Conservation (phyloP, 2,329 filamentous ascomycete species). For the Lasiodiplodia gonubiensis region DNA sequence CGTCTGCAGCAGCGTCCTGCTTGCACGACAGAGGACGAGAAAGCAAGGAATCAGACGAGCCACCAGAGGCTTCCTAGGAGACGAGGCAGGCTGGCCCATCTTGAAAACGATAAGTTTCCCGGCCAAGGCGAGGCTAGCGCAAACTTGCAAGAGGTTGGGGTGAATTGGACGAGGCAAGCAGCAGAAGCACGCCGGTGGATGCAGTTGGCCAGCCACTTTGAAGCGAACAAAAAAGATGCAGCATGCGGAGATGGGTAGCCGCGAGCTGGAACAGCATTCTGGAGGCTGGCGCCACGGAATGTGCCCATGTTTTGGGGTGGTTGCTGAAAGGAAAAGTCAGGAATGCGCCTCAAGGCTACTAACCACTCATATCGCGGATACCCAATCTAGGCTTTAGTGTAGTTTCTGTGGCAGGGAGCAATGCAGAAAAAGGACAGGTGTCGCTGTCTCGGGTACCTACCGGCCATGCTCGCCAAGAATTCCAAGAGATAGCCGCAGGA, state of each 20-base stretch:
- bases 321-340: neutral
- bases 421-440: neutral
- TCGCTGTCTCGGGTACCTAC: neutral
- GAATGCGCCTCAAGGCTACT: neutral
- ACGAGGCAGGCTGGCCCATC: slow-evolving; percentile 21
- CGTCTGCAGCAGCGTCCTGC: neutral
- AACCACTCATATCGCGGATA: slow-evolving; percentile 3
- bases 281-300: slow-evolving; percentile 11
- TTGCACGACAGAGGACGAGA: neutral
- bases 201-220: slow-evolving; percentile 10
- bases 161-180: slow-evolving; percentile 7
- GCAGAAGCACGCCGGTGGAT: neutral
- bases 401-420: neutral
- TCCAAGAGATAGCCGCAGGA: neutral
- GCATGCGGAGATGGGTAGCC: neutral
- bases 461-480: neutral
- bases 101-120: slow-evolving; percentile 14
- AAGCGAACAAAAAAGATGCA: neutral
- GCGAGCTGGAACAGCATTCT: slow-evolving; percentile 9
- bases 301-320: slow-evolving; percentile 1
- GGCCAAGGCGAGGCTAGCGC: slow-evolving; percentile 4
- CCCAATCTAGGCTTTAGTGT: neutral
- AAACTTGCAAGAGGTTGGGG: slow-evolving; percentile 16
- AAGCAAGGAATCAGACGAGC: slow-evolving; percentile 20
- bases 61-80: slow-evolving; percentile 8